Conservation (phyloP, 2,329 filamentous ascomycete genomes). For the Calonectria fujianensis region DNA sequence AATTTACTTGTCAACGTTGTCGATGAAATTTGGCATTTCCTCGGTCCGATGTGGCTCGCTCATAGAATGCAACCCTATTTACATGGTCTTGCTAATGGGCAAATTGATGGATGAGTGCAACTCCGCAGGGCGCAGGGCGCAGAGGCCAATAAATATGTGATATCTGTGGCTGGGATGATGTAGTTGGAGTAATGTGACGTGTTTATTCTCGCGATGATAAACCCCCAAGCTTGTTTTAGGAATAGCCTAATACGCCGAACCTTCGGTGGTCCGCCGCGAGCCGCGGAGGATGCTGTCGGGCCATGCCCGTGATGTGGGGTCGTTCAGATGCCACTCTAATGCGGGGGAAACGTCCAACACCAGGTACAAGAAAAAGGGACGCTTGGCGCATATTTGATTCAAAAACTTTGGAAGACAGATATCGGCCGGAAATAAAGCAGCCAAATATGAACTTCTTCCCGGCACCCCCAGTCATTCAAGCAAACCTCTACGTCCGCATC, state of each 20-base stretch:
- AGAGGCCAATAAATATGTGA: not conserved
- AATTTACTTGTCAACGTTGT: not conserved
- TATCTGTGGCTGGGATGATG: not conserved
- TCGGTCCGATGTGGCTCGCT: not conserved
- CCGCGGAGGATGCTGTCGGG: not conserved
- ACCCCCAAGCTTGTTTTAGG: not conserved
- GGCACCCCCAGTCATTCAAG: constrained; percentile 57
- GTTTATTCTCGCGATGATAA: not conserved
- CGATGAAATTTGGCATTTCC: not conserved
- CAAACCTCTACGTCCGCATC: constrained; percentile 60
- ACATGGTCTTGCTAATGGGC: not conserved
- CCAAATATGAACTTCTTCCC: constrained; percentile 61
- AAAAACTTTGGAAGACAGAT: not conserved
- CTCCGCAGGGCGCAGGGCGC: not conserved
- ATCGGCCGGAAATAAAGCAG: not conserved
- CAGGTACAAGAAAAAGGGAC: not conserved
- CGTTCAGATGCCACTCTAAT: not conserved
- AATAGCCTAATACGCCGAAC: not conserved
- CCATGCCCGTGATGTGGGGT: constrained; percentile 1
- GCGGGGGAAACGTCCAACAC: not conserved
- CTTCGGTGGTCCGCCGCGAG: constrained; percentile 1
- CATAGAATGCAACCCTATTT: not conserved
- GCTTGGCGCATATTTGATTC: not conserved
- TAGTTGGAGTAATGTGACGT: not conserved
- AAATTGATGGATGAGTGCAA: not conserved